phyloP scores from a whole-genome alignment of 176 grass and related monocot species.

The Phyllostachys edulis region DNA sequence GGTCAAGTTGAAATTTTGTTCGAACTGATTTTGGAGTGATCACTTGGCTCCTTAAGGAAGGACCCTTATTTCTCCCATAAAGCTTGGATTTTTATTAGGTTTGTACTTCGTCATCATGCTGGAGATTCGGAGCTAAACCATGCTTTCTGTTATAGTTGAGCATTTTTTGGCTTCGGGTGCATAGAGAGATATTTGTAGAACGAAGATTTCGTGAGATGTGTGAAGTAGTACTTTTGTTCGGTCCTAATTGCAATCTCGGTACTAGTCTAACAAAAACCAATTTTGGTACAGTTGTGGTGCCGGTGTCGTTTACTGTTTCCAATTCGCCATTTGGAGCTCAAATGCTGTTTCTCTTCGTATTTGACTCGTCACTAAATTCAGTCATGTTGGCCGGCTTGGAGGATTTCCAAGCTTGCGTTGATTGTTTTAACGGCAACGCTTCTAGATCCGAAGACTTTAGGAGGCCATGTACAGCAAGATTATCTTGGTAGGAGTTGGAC shows the following conservation, averaged over 20 bases:
- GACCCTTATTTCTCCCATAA: neutral
- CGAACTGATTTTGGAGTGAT: conserved; percentile 4
- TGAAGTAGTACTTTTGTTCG: conserved; percentile 11
- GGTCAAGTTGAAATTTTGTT: neutral
- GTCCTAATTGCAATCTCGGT: conserved; percentile 15
- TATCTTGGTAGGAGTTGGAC: neutral
- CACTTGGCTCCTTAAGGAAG: conserved; percentile 20
- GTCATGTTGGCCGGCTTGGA: conserved; percentile 11
- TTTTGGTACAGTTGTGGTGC: conserved; percentile 20
- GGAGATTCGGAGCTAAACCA: conserved; percentile 19
- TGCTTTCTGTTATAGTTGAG: neutral
- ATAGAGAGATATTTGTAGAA: conserved; percentile 7
- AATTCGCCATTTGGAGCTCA: conserved; percentile 7
- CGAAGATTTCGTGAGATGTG: conserved; percentile 5
- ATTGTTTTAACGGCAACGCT: neutral
- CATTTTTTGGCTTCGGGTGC: conserved; percentile 17
- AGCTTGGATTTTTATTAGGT: conserved; percentile 12
- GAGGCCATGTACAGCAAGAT: conserved; percentile 7
- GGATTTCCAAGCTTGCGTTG: conserved; percentile 18
- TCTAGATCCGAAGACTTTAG: neutral
- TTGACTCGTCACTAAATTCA: neutral
- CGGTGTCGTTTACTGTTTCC: conserved; percentile 21
- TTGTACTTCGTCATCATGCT: conserved; percentile 3
- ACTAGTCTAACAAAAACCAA: too few relatives aligned
- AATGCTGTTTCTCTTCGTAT: conserved; percentile 16